Percentiles rank a stretch among this genome's conserved stretches.
phyloP scores from a whole-genome alignment of 139 green algal species.

The Coelastrella sp. region DNA sequence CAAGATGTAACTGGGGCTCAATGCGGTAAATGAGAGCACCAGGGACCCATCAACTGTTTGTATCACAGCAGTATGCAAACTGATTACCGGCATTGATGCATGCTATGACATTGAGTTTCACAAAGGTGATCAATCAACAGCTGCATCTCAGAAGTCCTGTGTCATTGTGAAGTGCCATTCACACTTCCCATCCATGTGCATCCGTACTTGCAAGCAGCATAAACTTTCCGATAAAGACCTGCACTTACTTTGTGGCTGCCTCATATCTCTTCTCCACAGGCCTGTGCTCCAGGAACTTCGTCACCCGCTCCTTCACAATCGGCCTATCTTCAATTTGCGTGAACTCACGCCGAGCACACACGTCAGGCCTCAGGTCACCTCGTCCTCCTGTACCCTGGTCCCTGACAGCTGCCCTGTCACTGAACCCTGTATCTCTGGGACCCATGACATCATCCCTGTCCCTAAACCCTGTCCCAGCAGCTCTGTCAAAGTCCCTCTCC shows the following conservation, averaged over 20 bases:
- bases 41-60: not conserved
- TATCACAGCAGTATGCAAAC: not conserved
- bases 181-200: too few species aligned
- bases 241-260: not conserved
- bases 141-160: not conserved
- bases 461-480: not conserved
- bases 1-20: too few species aligned
- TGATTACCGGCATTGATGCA: not conserved
- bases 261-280: conserved; percentile 30
- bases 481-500: not conserved
- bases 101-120: not conserved
- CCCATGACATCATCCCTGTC: not conserved
- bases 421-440: not conserved
- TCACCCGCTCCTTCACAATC: conserved; percentile 32
- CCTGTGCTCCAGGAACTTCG: conserved; percentile 12
- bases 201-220: not conserved
- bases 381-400: not conserved
- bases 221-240: not conserved
- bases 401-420: not conserved
- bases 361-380: not conserved
- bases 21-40: too few species aligned
- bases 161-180: too few species aligned
- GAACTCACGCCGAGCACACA: conserved; percentile 25
- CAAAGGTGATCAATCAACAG: not conserved
- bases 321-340: conserved; percentile 26